Evolutionary conservation across 495 filamentous ascomycete species (phyloP), one percentile per base, ranked within the genome.

Genomic region (Podospora didyma): DNA sequence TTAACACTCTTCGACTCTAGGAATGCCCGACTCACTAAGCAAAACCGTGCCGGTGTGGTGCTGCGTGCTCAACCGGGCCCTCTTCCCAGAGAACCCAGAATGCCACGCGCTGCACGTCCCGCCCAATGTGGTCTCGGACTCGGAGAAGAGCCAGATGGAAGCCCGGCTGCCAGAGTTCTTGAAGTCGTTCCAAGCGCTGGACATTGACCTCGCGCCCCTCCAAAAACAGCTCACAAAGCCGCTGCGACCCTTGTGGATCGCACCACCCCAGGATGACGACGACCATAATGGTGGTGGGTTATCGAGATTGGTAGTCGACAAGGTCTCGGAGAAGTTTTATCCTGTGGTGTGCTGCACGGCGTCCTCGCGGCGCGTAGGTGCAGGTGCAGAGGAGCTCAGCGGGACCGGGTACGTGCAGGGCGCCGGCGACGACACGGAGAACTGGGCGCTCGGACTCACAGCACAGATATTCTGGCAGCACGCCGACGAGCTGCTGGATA

Each of bases 21-120:
- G 85, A 57, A 94, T 96, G 83, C 92, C 94, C 4, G 94, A 98
- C 74, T 90, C 93, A 20, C 76, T 98, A 9, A 87, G 86, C 58
- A 97, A 97, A 72, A 98, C 94, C 0, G 72, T 98, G 6, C 94
- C 94, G 0, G 92, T 96, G 55, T 98, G 94, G 94, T 89, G 88
- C 67, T 81, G 83, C 42, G 89, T 96, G 12, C 63, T 96, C 56
- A 97, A 97, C 67, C 76, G 80, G 23, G 71, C 84, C n/a, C 70
- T 96, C 19, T 96, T 96, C 68, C 87, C 87, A 1, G 71, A 79
- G 7, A 12, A 73, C 7, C 14, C 67, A 53, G 22, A 65, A 61
- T 56, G 70, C 64, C 62, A 85, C 82, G 57, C 61, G 5, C 78
- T 96, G 2, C 71, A 80, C 57, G 85, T 86, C 4, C 88, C 89